Base-by-base conservation (phyloP, 345 rosid genomes). In the Eucalyptus tenuipes region DNA sequence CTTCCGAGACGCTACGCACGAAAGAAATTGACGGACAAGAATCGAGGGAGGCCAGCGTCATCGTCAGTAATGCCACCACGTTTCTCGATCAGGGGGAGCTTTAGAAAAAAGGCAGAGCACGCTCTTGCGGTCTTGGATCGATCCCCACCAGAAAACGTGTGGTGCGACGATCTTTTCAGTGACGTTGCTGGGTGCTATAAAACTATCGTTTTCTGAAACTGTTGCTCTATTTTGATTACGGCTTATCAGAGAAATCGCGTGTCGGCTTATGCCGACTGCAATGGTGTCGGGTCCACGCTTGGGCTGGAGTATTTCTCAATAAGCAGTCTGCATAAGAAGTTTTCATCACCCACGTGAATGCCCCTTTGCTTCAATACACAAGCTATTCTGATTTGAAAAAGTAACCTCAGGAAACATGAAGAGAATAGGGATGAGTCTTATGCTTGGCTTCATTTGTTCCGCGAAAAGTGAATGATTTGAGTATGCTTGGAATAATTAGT, bases 371-470 rank as follows among this genome's bases (percentile, higher is more conserved):
- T 64, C 75, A 0, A 15, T 15, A n/a, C 75, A 14, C 75, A n/a
- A 64, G 71, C 71, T 13, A 64, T 64, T 64, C 37, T 18, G 5
- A 64, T 29, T 4, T 3, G 18, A 27, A 59, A 29, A 64, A n/a
- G 71, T 29, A 61, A 13, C 10, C 18, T 13, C 0, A 3, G 66
- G n/a, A 7, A 53, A 8, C 25, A 4, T 24, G 7, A 5, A 20
- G 2, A 2, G 57, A 7, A 7, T 48, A 48, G 20, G 57, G 57
- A 53, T 18, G 2, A 52, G 17, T 49, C 7, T 20, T 1, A 7
- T 50, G 8, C 2, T 0, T 5, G 7, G 64, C 3, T 10, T 2
- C 2, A 1, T 59, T 25, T 5, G 31, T 10, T 59, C 3, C 8
- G 3, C 0, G 4, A 7, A 50, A 17, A 1, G 22, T 17, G 22